These are phyloP conservation scores for Calonectria pauciramosa DNA, from an alignment of 2,329 filamentous ascomycete genomes.

Conservation along the genomic window DNA sequence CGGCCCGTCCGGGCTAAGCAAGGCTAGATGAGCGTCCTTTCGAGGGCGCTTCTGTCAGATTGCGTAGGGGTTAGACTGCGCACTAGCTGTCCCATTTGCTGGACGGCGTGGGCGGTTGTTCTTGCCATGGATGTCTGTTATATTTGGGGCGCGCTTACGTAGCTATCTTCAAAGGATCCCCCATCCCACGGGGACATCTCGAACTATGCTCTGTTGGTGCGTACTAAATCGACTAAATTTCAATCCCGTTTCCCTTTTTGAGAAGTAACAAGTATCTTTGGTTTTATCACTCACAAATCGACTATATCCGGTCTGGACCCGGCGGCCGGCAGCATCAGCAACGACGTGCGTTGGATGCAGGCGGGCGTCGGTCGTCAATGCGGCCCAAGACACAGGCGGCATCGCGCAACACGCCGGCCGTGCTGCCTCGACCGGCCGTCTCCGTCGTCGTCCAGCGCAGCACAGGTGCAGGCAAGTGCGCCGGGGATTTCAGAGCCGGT, in stretches of 20 bases:
- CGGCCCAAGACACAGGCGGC: slow-evolving; percentile 16
- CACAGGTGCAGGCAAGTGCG: slow-evolving; percentile 14
- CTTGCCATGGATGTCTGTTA: not conserved
- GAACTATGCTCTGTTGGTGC: slow-evolving; percentile 8
- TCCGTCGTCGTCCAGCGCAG: slow-evolving; percentile 10
- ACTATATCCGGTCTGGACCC: slow-evolving; percentile 17
- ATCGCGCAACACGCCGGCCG: slow-evolving; percentile 21
- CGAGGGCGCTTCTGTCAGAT: slow-evolving; percentile 11
- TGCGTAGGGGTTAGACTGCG: slow-evolving; percentile 10
- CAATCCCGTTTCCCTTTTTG: not conserved
- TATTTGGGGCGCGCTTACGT: slow-evolving; percentile 6
- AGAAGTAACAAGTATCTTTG: not conserved
- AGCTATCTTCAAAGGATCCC: slow-evolving; percentile 4
- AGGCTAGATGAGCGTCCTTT: slow-evolving; percentile 11
- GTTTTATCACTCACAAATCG: not conserved
- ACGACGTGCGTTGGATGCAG: slow-evolving; percentile 27
- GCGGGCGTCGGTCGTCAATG: slow-evolving; percentile 25
- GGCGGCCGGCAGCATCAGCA: slow-evolving; percentile 25
- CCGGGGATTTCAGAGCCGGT: slow-evolving; percentile 29
- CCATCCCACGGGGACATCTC: not conserved
- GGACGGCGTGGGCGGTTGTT: not conserved
- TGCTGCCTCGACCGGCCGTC: slow-evolving; percentile 7
- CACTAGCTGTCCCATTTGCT: not conserved
- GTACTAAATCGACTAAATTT: slow-evolving; percentile 2
- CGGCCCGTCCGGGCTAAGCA: slow-evolving; percentile 4